Evolutionary conservation across 2,329 filamentous ascomycete species (phyloP), one percentile per base, ranked within the genome.

Genomic region (Zymoseptoria tritici): DNA sequence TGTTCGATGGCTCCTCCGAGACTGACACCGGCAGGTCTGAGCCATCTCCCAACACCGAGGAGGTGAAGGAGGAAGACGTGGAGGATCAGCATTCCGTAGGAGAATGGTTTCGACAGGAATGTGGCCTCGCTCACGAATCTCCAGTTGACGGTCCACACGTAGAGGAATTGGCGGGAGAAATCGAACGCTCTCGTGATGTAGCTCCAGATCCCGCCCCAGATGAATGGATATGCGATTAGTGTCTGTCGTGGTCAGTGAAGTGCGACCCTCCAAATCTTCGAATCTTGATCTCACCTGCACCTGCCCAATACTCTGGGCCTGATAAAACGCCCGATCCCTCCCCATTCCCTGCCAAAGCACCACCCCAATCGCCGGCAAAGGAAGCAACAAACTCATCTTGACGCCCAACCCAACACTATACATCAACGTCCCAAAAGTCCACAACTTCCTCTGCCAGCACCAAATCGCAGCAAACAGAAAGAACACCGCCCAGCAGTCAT

Each of bases 141-240:
- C 94, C 94, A 99, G 75, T 99, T 99, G 66, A 99, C 94, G 0
- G 94, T 99, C 94, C 94, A 99, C 76, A 93, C 91, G 80, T 93
- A 97, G 68, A 96, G 81, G 77, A 99, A 99, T 68, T 90, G 85
- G 57, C 94, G 83, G 53, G 89, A 91, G 60, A 99, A 82, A 77
- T 99, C 91, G 72, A 99, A 99, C 0, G 94, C 91, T 64, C 89
- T 82, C 53, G 84, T 83, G 19, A 95, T 72, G 72, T 99, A 99
- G 26, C 87, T 89, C 60, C 76, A 74, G 20, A 85, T 75, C 66
- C 91, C 88, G 49, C 77, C 78, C 55, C 76, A 73, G 21, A 89
- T 72, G 75, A 97, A 97, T 0, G 91, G 91, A 51, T 81, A 77
- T 16, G 80, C 83, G 57, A 85, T 74, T 24, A 82, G 66, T 60